phyloP scores from a whole-genome alignment of 257 asterid genomes.

The Sherardia arvensis region DNA sequence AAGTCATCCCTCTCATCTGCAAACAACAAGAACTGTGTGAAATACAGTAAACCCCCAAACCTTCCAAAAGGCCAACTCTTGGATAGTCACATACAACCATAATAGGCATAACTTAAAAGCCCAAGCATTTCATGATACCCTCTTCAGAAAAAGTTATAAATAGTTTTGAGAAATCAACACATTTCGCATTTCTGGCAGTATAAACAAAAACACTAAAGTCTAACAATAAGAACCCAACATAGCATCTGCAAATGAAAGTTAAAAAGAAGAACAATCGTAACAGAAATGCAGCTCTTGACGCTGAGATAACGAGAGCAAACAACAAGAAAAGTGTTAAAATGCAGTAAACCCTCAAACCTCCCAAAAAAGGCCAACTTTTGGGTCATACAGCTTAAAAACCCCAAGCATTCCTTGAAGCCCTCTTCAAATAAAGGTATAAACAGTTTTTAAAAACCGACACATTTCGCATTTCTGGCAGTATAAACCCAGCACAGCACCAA shows the following conservation, averaged over 20 bases:
- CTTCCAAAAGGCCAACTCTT: not conserved
- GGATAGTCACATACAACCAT: not conserved
- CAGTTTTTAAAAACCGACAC: not conserved
- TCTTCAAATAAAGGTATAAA: not conserved
- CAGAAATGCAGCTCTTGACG: constrained; percentile 29
- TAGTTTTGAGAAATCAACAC: not conserved
- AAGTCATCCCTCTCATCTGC: constrained; percentile 85
- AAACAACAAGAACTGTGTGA: not conserved
- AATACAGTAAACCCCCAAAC: not conserved
- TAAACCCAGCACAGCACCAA: not conserved
- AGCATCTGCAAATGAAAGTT: not conserved
- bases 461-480: not conserved
- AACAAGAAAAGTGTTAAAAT: no score
- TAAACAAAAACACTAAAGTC: no score
- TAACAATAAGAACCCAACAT: no score
- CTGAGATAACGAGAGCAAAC: constrained; percentile 33
- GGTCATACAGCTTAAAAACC: no score
- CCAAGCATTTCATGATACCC: not conserved
- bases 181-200: not conserved
- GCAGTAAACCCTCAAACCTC: no score
- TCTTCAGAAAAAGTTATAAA: not conserved
- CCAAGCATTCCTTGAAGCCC: no score
- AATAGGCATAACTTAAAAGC: not conserved
- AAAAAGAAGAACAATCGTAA: constrained; percentile 4
- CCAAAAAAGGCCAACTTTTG: no score